Conservation (phyloP, 257 asterid species). For the Gentiana dahurica region DNA sequence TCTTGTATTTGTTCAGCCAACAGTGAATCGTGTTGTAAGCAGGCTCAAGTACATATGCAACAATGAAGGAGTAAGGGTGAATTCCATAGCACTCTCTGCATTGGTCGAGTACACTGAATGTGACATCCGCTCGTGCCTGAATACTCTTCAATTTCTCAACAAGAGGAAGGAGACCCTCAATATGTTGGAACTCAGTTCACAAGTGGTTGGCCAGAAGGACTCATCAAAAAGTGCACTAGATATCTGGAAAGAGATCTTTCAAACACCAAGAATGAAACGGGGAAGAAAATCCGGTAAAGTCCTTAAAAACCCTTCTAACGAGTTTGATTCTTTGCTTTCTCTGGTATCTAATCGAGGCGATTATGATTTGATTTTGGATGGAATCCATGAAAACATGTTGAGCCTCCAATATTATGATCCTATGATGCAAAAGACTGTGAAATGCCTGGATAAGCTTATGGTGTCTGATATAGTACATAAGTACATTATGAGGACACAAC, state of each 20-base stretch:
- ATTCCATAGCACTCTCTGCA: constrained; percentile 69
- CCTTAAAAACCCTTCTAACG: constrained; percentile 31
- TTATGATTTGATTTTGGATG: constrained; percentile 76
- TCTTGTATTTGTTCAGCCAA: constrained; percentile 79
- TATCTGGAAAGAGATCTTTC: constrained; percentile 98
- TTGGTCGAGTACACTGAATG: constrained; percentile 81
- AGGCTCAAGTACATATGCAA: constrained; percentile 95
- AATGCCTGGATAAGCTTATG: constrained; percentile 66
- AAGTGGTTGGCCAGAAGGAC: constrained; percentile 94
- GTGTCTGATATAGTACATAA: constrained; percentile 61
- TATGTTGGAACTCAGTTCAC: constrained; percentile 77
- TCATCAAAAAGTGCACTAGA: constrained; percentile 74
- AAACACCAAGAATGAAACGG: constrained; percentile 53
- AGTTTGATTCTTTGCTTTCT: constrained; percentile 66
- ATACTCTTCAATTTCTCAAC: constrained; percentile 94
- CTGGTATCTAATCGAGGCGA: constrained; percentile 82
- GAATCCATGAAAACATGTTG: constrained; percentile 80
- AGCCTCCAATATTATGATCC: constrained; percentile 87
- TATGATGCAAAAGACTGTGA: constrained; percentile 79
- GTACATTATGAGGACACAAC: constrained; percentile 72
- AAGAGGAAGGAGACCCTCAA: constrained; percentile 73
- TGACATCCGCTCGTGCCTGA: constrained; percentile 89
- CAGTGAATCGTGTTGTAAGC: constrained; percentile 79
- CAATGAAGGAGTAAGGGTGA: constrained; percentile 64
- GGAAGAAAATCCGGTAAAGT: constrained; percentile 32